A percentile compares a stretch with the other conserved stretches of the same genome.
Conservation (phyloP, 331 rosid species). For the Erythrophleum ivorense region DNA sequence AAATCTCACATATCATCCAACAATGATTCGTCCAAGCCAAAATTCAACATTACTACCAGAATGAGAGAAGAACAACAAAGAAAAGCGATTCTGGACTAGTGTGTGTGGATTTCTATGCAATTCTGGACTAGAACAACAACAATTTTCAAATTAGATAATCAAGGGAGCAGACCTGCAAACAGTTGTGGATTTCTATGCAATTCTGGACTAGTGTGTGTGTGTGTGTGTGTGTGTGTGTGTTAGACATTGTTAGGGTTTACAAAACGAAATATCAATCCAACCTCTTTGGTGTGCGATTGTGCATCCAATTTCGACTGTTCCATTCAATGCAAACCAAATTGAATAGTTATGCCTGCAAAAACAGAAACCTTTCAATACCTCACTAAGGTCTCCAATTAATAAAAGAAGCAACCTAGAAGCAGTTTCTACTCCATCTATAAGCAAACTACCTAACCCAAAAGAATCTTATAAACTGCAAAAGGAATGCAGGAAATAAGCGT, state of each 20-base stretch:
- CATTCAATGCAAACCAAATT: slow-evolving; percentile 55
- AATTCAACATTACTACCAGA: slow-evolving; percentile 13
- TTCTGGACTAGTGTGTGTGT: no score
- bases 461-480: slow-evolving; percentile 36
- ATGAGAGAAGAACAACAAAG: background rate
- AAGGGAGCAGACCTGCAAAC: slow-evolving; percentile 42
- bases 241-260: slow-evolving; percentile 33
- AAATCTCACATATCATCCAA: slow-evolving; percentile 9
- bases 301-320: slow-evolving; percentile 57
- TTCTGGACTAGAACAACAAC: slow-evolving; percentile 21
- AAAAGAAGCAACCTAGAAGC: slow-evolving; percentile 29
- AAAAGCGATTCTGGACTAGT: no score
- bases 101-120: no score
- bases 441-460: slow-evolving; percentile 29
- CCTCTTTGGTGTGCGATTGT: slow-evolving; percentile 59
- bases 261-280: slow-evolving; percentile 40
- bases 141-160: slow-evolving; percentile 30
- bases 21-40: slow-evolving; percentile 2
- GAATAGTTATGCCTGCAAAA: slow-evolving; percentile 47
- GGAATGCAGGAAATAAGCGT: slow-evolving; percentile 42
- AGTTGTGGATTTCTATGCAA: background rate
- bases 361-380: slow-evolving; percentile 43
- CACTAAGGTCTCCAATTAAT: slow-evolving; percentile 24
- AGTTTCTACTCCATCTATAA: slow-evolving; percentile 31
- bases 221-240: no score